Conservation (phyloP, 805 yeast genomes). For the Nematodospora valgi region DNA sequence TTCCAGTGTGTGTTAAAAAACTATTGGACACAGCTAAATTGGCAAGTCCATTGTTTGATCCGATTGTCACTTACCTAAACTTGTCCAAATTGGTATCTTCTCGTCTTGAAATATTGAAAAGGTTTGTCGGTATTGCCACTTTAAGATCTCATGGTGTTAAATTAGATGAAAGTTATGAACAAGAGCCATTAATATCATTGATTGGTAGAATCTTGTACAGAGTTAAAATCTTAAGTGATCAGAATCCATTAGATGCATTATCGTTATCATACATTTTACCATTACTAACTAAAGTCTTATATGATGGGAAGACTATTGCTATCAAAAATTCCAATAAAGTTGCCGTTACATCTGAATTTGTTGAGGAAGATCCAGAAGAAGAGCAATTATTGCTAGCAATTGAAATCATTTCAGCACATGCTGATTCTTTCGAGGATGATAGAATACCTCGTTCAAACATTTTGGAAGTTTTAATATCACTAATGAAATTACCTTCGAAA, state of each 20-base stretch:
- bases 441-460: conserved; percentile 68
- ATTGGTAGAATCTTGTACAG: conserved; percentile 69
- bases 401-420: conserved; percentile 68
- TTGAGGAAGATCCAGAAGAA: conserved; percentile 83
- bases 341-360: conserved; percentile 59
- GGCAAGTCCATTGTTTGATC: conserved; percentile 33
- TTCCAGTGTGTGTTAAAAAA: conserved; percentile 55
- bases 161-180: conserved; percentile 43
- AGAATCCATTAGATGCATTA: conserved; percentile 62
- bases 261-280: conserved; percentile 77
- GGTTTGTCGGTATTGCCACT: conserved; percentile 65
- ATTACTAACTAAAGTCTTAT: conserved; percentile 62
- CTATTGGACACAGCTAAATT: conserved; percentile 45
- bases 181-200: conserved; percentile 52
- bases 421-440: conserved; percentile 63
- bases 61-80: conserved; percentile 49
- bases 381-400: conserved; percentile 77
- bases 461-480: conserved; percentile 56
- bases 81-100: conserved; percentile 51
- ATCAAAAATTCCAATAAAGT: conserved; percentile 49
- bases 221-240: conserved; percentile 70
- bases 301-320: conserved; percentile 59
- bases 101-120: conserved; percentile 49
- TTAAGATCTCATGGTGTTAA: conserved; percentile 53
- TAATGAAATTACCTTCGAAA: conserved; percentile 71